Evolutionary conservation across 495 filamentous ascomycete genomes (phyloP).

Genomic region (Hypoxylon lenormandii): DNA sequence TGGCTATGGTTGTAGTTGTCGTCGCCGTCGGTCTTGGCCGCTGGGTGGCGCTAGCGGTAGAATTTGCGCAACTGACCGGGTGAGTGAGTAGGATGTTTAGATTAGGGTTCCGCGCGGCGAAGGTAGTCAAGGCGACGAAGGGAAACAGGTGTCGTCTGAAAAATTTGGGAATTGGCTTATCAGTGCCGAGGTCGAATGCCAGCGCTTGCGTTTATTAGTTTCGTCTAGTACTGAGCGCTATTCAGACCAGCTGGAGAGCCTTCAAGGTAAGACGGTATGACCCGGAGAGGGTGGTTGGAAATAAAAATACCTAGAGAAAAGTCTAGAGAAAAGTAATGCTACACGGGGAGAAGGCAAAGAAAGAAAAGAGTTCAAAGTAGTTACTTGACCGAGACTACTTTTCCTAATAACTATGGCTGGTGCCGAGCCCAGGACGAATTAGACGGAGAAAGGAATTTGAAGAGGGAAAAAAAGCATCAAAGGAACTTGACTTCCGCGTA

Average conservation of each 20-base stretch:
- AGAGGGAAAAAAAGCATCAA: conserved; percentile 5
- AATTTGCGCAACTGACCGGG: neutral
- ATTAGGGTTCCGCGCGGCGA: conserved; percentile 10
- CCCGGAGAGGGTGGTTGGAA: neutral
- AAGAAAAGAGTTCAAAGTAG: neutral
- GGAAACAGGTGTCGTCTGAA: neutral
- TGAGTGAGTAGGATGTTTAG: conserved; percentile 1
- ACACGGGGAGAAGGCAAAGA: conserved; percentile 9
- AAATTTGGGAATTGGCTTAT: conserved; percentile 6
- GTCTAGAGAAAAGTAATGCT: conserved; percentile 2
- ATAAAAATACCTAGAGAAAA: conserved; percentile 8
- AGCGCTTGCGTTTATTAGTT: conserved; percentile 11
- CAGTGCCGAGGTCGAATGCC: neutral
- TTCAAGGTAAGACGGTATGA: conserved; percentile 12
- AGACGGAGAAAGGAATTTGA: conserved; percentile 12
- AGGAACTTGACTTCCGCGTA: conserved; percentile 26
- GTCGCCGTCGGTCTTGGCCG: conserved; percentile 9
- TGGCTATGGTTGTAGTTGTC: conserved; percentile 7
- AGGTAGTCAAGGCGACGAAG: neutral
- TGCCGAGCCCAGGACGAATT: conserved; percentile 18
- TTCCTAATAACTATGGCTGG: conserved; percentile 17
- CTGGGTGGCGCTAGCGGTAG: neutral
- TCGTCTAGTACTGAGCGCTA: conserved; percentile 35
- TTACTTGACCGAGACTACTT: conserved; percentile 1
- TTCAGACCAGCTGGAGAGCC: conserved; percentile 42